Evolutionary conservation across 257 asterid species (phyloP).

Genomic region (Solanum pinnatisectum): DNA sequence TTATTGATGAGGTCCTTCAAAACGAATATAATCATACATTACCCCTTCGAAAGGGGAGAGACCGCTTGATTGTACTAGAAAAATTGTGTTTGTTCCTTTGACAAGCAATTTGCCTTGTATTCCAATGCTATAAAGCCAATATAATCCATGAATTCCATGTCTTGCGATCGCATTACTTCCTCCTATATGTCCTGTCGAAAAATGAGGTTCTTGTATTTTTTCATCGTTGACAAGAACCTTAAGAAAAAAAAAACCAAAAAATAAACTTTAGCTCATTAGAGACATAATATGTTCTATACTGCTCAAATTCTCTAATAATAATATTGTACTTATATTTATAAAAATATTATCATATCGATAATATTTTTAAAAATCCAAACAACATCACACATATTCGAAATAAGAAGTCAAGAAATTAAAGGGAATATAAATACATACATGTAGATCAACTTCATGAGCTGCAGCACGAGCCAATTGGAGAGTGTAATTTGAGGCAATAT

Average conservation of each 20-base stretch:
- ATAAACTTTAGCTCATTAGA: not conserved
- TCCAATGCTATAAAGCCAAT: conserved; percentile 3
- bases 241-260: not conserved
- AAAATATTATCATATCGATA: not conserved
- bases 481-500: conserved; percentile 34
- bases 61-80: conserved; percentile 17
- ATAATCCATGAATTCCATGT: conserved; percentile 28
- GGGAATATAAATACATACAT: conserved; percentile 16
- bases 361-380: not conserved
- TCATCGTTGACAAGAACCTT: conserved; percentile 37
- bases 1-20: conserved; percentile 37
- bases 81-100: conserved; percentile 30
- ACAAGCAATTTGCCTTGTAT: conserved; percentile 16
- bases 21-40: conserved; percentile 50
- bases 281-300: not conserved
- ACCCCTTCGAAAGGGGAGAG: conserved; percentile 12
- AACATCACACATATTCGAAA: not conserved
- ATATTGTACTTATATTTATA: not conserved
- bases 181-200: conserved; percentile 30
- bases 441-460: conserved; percentile 31
- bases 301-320: not conserved
- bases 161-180: conserved; percentile 46
- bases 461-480: conserved; percentile 70
- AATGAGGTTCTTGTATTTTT: conserved; percentile 8
- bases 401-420: not conserved